Conservation (phyloP, 306 rosid genomes). For the Prosopis cineraria region DNA sequence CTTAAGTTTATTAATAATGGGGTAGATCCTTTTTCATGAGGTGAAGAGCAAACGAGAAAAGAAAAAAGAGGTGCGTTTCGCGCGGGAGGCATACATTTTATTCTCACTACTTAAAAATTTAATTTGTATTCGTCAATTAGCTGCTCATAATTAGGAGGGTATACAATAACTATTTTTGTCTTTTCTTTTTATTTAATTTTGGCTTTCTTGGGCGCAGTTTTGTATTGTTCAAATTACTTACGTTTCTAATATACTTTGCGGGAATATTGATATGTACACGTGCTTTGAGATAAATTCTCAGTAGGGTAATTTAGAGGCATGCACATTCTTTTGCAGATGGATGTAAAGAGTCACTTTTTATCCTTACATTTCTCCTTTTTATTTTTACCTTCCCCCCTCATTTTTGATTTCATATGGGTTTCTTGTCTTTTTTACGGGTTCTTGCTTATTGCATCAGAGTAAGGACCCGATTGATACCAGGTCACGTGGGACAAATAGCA, state of each 20-base stretch:
- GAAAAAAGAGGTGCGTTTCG: slow-evolving; percentile 86
- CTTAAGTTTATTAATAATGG: slow-evolving; percentile 33
- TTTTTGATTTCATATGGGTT: slow-evolving; percentile 2
- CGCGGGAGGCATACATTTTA: slow-evolving; percentile 22
- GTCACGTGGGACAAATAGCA: slow-evolving; percentile 57
- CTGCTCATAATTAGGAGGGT: background rate
- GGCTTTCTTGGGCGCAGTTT: background rate
- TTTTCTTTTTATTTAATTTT: background rate
- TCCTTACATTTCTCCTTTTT: background rate
- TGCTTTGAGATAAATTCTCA: background rate
- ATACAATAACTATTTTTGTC: background rate
- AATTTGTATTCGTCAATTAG: background rate
- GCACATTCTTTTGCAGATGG: slow-evolving; percentile 1
- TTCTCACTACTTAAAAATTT: slow-evolving; percentile 1
- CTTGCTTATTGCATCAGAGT: slow-evolving; percentile 45
- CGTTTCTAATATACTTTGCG: background rate
- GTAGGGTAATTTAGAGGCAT: background rate
- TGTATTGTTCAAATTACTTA: background rate
- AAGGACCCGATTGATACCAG: slow-evolving; percentile 69
- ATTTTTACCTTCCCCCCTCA: background rate
- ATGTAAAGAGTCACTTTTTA: slow-evolving; percentile 3
- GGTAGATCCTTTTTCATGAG: slow-evolving; percentile 97
- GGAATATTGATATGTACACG: background rate
- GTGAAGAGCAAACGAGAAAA: slow-evolving; percentile 97
- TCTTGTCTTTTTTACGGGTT: background rate